Percentiles rank a stretch among this genome's conserved stretches.
phyloP scores from a whole-genome alignment of 2,329 filamentous ascomycete genomes.

The Fusarium transvaalense region DNA sequence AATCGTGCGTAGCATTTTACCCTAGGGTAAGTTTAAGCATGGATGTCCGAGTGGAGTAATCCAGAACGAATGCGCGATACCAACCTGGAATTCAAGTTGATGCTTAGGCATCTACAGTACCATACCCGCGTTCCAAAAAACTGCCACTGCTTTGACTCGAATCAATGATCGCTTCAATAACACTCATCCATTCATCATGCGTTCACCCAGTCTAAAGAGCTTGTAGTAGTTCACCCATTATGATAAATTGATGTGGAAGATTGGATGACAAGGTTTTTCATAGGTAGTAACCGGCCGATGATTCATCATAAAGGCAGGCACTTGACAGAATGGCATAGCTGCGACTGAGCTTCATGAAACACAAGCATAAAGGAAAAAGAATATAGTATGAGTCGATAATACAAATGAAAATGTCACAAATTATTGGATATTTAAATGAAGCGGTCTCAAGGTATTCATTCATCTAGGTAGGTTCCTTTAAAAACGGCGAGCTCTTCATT shows the following conservation, averaged over 20 bases:
- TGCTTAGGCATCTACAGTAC: background rate
- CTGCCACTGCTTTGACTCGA: background rate
- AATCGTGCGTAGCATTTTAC: background rate
- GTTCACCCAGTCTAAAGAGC: background rate
- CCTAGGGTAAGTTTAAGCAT: background rate
- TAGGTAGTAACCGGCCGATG: background rate
- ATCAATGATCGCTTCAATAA: background rate
- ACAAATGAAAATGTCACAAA: background rate
- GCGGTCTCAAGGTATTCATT: background rate
- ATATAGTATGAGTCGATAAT: too few relatives aligned
- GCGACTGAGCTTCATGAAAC: background rate
- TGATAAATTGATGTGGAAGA: background rate
- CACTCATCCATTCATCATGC: slow-evolving; percentile 1
- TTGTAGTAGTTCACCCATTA: background rate
- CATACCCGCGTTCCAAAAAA: background rate
- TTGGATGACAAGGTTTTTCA: background rate
- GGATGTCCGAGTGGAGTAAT: background rate
- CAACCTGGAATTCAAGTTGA: slow-evolving; percentile 1
- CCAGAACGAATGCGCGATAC: background rate
- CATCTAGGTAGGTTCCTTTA: background rate
- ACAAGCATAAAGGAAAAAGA: too few relatives aligned
- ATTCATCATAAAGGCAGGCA: background rate
- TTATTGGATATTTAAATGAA: background rate
- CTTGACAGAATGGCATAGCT: background rate
- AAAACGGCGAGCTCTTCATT: background rate